phyloP scores from a whole-genome alignment of 495 filamentous ascomycete genomes.

The Clohesyomyces aquaticus region DNA sequence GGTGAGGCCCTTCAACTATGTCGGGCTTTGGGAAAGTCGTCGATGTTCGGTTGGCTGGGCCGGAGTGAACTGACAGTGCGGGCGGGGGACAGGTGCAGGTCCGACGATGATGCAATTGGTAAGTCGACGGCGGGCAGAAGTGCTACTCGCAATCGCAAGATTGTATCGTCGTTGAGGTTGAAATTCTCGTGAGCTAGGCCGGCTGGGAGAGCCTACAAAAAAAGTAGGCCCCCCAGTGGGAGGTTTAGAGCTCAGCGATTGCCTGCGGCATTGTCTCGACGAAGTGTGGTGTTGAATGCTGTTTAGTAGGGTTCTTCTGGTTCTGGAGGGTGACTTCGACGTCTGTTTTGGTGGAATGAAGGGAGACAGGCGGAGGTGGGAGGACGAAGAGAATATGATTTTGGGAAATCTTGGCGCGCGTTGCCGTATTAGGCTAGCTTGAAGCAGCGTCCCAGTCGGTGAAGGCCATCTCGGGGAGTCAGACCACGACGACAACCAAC shows the following conservation, averaged over 20 bases:
- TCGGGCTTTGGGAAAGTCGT: slow-evolving; percentile 34
- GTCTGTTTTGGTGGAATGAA: slow-evolving; percentile 51
- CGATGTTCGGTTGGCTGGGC: slow-evolving; percentile 30
- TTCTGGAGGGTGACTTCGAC: slow-evolving; percentile 68
- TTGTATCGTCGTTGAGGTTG: slow-evolving; percentile 80
- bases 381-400: slow-evolving; percentile 3
- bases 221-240: slow-evolving; percentile 72
- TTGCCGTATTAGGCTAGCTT: slow-evolving; percentile 3
- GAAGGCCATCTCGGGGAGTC: slow-evolving; percentile 20
- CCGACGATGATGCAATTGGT: slow-evolving; percentile 28
- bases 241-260: slow-evolving; percentile 91
- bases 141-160: slow-evolving; percentile 57
- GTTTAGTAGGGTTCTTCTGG: slow-evolving; percentile 37
- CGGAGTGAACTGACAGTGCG: slow-evolving; percentile 34
- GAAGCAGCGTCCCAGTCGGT: slow-evolving; percentile 22
- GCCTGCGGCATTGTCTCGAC: slow-evolving; percentile 87
- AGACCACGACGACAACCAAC: slow-evolving; percentile 15
- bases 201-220: slow-evolving; percentile 77
- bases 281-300: slow-evolving; percentile 57
- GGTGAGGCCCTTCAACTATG: slow-evolving; percentile 34
- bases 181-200: slow-evolving; percentile 73
- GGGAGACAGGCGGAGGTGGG: slow-evolving; percentile 6
- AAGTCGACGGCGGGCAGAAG: slow-evolving; percentile 21
- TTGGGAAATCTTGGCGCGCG: slow-evolving; percentile 13
- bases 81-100: slow-evolving; percentile 26